Conservation (phyloP, 805 yeast species). For the Priceomyces haplophilus region DNA sequence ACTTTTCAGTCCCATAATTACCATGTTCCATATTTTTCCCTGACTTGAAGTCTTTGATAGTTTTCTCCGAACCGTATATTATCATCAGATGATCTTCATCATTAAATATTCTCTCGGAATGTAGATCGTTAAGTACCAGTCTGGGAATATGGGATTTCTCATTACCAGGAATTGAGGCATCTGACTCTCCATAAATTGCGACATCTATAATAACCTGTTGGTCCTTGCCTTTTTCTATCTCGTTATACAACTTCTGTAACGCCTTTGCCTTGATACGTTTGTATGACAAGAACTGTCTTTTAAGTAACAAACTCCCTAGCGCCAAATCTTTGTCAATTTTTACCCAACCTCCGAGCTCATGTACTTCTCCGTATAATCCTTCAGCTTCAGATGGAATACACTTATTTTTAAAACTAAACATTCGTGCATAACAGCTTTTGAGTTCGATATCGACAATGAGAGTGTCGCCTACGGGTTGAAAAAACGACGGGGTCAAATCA, state of each 20-base stretch:
- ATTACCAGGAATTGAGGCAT: constrained; percentile 36
- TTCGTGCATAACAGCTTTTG: constrained; percentile 25
- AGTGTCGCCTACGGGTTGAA: constrained; percentile 39
- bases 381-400: constrained; percentile 22
- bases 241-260: constrained; percentile 9
- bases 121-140: constrained; percentile 28
- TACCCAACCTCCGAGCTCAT: constrained; percentile 35
- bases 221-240: constrained; percentile 3
- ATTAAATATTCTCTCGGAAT: constrained; percentile 22
- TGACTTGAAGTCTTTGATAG: constrained; percentile 8
- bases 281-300: constrained; percentile 37
- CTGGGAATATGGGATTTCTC: constrained; percentile 28
- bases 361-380: constrained; percentile 25
- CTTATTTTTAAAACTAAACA: constrained; percentile 19
- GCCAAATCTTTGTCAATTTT: constrained; percentile 46
- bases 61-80: constrained; percentile 5
- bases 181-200: constrained; percentile 33
- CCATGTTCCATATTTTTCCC: neutral
- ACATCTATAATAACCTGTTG: constrained; percentile 36
- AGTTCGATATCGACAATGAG: constrained; percentile 42
- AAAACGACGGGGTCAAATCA: constrained; percentile 35
- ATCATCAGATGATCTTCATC: constrained; percentile 21
- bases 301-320: constrained; percentile 44
- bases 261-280: constrained; percentile 23
- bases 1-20: constrained; percentile 2